A percentile compares a stretch with the other conserved stretches of the same genome.
These are phyloP conservation scores for Colletotrichum euphorbiae DNA, from an alignment of 2,329 filamentous ascomycete genomes.

Conservation along the genomic window DNA sequence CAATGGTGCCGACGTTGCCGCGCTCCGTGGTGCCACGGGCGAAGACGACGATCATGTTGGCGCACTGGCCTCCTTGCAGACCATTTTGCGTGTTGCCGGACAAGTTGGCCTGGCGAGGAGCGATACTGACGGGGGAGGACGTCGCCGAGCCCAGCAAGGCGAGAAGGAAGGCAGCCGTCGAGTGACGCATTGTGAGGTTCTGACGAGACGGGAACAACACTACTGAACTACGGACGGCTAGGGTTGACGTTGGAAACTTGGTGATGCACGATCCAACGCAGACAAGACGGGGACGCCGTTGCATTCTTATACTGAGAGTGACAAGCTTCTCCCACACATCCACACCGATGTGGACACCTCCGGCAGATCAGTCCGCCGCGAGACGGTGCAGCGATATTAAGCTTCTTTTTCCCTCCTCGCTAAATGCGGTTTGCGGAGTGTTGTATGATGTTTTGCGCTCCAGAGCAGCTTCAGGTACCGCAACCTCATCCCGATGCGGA, in stretches of 20 bases:
- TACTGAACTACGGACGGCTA: not conserved
- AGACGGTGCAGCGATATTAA: constrained; percentile 16
- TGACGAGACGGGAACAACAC: not conserved
- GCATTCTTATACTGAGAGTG: constrained; percentile 27
- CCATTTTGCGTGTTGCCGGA: constrained; percentile 37
- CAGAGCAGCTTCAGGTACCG: constrained; percentile 34
- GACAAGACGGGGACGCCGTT: not conserved
- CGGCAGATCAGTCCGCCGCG: constrained; percentile 4
- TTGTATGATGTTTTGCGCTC: constrained; percentile 5
- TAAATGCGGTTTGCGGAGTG: not conserved
- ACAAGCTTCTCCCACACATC: constrained; percentile 2
- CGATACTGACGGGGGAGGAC: constrained; percentile 9
- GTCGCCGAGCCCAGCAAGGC: constrained; percentile 32
- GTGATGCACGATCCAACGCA: fast-evolving
- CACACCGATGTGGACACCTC: not conserved
- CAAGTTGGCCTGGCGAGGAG: constrained; percentile 36
- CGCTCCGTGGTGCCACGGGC: constrained; percentile 66
- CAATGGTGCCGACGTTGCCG: constrained; percentile 62
- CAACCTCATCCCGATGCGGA: constrained; percentile 35
- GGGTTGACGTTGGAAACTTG: not conserved
- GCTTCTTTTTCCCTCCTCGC: constrained; percentile 11
- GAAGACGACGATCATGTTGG: constrained; percentile 64
- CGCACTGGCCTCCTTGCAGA: constrained; percentile 47
- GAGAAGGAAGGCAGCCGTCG: constrained; percentile 25
- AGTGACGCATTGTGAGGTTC: constrained; percentile 17